These are phyloP conservation scores for Paecilomyces dactylethromorphus DNA, from an alignment of 2,329 filamentous ascomycete genomes.

Conservation along the genomic window DNA sequence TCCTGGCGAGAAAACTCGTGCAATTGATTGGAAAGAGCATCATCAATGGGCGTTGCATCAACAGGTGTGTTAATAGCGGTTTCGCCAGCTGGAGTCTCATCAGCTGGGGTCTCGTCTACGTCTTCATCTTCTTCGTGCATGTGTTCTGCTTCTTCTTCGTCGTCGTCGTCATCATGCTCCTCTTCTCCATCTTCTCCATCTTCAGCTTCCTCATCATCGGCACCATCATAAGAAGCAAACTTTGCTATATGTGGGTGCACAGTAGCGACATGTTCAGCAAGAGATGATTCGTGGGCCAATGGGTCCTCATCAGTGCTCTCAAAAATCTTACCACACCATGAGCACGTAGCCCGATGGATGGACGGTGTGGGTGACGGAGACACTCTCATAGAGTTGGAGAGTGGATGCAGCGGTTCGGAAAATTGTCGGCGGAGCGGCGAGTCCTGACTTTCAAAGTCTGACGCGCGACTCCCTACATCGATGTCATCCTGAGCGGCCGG, in stretches of 20 bases:
- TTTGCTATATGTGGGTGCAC: conserved; percentile 26
- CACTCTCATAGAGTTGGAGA: conserved; percentile 27
- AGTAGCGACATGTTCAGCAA: conserved; percentile 27
- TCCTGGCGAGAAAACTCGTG: conserved; percentile 16
- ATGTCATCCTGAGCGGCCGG: conserved; percentile 26
- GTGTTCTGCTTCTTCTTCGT: conserved; percentile 10
- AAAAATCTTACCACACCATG: conserved; percentile 30
- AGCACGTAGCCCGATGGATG: conserved; percentile 22
- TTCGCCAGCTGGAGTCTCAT: conserved; percentile 1
- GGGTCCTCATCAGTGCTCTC: conserved; percentile 17
- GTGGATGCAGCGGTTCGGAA: conserved; percentile 29
- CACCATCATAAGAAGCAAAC: conserved; percentile 17
- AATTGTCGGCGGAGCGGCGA: conserved; percentile 32
- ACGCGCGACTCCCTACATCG: conserved; percentile 30
- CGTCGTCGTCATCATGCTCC: too few species aligned
- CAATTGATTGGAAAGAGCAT: conserved; percentile 14
- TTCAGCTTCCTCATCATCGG: conserved; percentile 11
- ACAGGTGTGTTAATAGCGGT: not conserved
- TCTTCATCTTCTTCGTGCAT: conserved; percentile 11
- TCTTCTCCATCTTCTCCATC: conserved; percentile 8
- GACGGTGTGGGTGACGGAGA: conserved; percentile 27
- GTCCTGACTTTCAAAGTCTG: conserved; percentile 29
- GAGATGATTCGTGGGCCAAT: conserved; percentile 17
- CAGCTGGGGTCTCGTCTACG: conserved; percentile 5
- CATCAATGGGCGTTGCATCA: not conserved